Conservation (phyloP, 352 stramenopile species). For the Globisporangium perplexum region DNA sequence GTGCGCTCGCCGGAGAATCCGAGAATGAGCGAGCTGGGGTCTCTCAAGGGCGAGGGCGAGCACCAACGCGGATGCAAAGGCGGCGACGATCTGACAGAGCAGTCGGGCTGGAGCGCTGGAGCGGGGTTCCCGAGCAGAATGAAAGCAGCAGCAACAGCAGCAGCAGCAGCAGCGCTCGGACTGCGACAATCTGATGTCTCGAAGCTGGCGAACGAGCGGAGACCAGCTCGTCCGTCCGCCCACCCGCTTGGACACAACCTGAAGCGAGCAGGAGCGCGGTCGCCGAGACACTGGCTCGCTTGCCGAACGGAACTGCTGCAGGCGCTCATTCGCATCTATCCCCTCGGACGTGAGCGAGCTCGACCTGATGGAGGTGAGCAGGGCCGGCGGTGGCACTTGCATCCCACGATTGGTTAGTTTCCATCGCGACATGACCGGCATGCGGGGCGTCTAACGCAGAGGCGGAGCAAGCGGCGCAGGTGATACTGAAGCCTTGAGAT, state of each 20-base stretch:
- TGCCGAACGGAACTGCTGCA: background rate
- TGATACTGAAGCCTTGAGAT: constrained; percentile 10
- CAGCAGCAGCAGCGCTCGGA: background rate
- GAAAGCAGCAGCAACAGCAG: background rate
- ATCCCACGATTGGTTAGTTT: constrained; percentile 10
- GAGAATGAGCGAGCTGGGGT: background rate
- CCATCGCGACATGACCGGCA: constrained; percentile 4
- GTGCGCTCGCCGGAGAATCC: background rate
- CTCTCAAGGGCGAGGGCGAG: background rate
- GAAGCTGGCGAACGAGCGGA: background rate
- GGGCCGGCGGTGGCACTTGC: background rate
- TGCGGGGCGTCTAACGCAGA: background rate
- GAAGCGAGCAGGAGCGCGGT: background rate
- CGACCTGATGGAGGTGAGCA: constrained; percentile 2
- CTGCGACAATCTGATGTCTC: background rate
- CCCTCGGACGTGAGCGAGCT: background rate
- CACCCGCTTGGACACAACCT: background rate
- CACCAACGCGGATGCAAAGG: background rate
- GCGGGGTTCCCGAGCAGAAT: background rate
- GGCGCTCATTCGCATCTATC: background rate
- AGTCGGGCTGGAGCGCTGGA: background rate
- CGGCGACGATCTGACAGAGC: background rate
- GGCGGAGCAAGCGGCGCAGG: background rate
- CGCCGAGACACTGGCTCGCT: background rate
- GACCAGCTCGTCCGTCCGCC: background rate